Base-by-base conservation (phyloP, 306 rosid species). In the Parietaria judaica region DNA sequence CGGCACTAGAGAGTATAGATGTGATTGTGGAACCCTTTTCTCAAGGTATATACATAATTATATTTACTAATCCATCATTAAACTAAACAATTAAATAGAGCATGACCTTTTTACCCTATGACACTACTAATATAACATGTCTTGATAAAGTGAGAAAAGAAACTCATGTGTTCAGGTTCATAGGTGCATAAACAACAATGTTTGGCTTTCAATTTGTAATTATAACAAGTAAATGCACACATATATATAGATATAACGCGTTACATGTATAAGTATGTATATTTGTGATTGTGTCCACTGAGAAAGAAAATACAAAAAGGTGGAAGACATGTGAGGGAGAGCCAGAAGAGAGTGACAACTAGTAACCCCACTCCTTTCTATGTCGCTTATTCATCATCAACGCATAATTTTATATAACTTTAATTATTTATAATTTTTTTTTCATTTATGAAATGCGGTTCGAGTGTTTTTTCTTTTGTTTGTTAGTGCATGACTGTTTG, bases 1-100 rank as follows among this genome's bases (percentile, higher is more conserved):
- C 73, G 97, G 97, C 71, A 89, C 97, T 1, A 76, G 79, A 75
- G 97, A 89, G 75, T 86, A 89, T 41, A 75, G 77, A 77, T 89
- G 97, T 69, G 92, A 86, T 49, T 89, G 97, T 70, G 97, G 97
- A 46, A 86, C 95, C 63, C 64, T 86, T 58, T 89, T 89, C 84
- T 89, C 97, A 49, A 84, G 97, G 97, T 86, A 85, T 68, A 16
- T 16, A 66, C 15, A 9, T 35, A 6, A 34, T 15, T 7, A 3
- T 41, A 14, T n/a, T 39, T 41, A 45, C 45, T 14, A 14, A 8
- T 36, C 7, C 11, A 58, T 35, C 4, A 23, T 38, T 23, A 31
- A 62, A 6, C 31, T 23, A 23, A 9, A 41, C 43, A 16, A 6
- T 3, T 65, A 17, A 58, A 8, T 17, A 6, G 36, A 1, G 15